phyloP scores from a whole-genome alignment of 305 asterid genomes.

The Fraxinus sp. region DNA sequence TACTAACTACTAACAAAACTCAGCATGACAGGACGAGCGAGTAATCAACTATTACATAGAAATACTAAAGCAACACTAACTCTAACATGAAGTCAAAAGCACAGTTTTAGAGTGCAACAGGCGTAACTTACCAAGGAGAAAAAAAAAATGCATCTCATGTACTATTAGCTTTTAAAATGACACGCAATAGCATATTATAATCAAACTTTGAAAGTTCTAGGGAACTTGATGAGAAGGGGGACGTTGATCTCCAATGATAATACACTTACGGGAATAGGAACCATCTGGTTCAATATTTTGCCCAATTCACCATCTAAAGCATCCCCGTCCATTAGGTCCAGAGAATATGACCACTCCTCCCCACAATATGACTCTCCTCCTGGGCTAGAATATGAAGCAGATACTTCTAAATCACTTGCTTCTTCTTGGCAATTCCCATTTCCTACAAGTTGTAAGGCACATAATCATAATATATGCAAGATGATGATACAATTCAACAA shows the following conservation, averaged over 20 bases:
- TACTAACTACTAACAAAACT: background rate
- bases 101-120: background rate
- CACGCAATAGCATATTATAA: background rate
- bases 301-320: conserved; percentile 83
- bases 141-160: background rate
- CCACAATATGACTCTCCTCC: conserved; percentile 50
- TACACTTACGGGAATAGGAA: conserved; percentile 76
- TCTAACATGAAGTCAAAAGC: background rate
- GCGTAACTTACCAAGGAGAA: background rate
- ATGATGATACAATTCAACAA: conserved; percentile 8
- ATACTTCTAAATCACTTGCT: conserved; percentile 46
- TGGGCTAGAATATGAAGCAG: conserved; percentile 70
- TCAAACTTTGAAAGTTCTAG: background rate
- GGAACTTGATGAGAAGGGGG: background rate
- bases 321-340: conserved; percentile 66
- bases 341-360: conserved; percentile 60
- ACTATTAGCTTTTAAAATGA: background rate
- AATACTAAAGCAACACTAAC: background rate
- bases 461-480: conserved; percentile 19
- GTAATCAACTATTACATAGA: background rate
- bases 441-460: conserved; percentile 40
- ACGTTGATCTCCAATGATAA: background rate
- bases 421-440: conserved; percentile 47
- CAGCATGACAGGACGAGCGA: background rate
- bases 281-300: conserved; percentile 88